Evolutionary conservation across 2,329 filamentous ascomycete species (phyloP), one percentile per base, ranked within the genome.

Genomic region (Apiospora kogelbergensis): DNA sequence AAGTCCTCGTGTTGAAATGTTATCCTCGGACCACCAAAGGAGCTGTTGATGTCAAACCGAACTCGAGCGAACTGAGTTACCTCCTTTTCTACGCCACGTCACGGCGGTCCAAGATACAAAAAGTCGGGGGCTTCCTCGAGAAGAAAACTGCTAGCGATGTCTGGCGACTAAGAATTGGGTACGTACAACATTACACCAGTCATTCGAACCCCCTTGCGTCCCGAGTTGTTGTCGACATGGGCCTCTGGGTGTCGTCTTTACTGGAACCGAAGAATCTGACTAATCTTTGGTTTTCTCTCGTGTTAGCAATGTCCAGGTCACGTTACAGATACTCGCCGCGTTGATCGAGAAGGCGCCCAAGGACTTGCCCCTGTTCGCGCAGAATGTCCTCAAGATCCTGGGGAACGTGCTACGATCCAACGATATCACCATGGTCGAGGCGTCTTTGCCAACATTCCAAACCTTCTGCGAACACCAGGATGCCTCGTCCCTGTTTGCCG

Each of bases 51-150:
- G 94, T 97, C 78, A 97, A 95, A 82, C 95, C 96, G 60, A 98
- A 98, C 82, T 94, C 94, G 73, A 97, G 94, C 82, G 96, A 99
- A 85, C 89, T 99, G 72, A 97, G 94, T 81, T 98, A 98, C 80
- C 89, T 99, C 73, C 89, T 98, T 68, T 98, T 97, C 86, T 98
- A 99, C 84, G 94, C 93, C 71, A 97, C 93, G 78, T 97, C 95
- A 75, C 93, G 95, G 70, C 91, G 94, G 73, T 95, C 93, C 81
- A 99, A 98, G 86, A 90, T 98, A 75, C 93, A 96, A 77, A 99
- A 99, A 83, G 95, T 99, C 74, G 94, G 94, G 80, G 90, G 90
- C 75, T 99, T 98, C 78, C 86, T 99, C 73, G 95, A 98, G 84
- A 97, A 95, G 85, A 94, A 95, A 84, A 96, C 94, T 26, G 93